phyloP scores from a whole-genome alignment of 148 eudicot species.

The Chenopodium quinoa region DNA sequence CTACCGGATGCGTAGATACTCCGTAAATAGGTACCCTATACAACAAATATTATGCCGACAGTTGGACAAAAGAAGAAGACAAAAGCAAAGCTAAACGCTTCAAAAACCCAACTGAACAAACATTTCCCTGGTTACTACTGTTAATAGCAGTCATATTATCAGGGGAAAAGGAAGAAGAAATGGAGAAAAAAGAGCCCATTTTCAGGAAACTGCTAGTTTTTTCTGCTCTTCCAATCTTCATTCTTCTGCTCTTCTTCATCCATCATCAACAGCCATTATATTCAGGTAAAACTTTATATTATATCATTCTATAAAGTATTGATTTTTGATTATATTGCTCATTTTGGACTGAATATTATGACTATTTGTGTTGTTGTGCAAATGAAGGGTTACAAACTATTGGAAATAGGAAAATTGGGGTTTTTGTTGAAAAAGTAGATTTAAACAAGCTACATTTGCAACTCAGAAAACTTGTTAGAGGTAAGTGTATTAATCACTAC shows the following conservation, averaged over 20 bases:
- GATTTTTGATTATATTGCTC: background rate
- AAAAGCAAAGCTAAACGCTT: conserved; percentile 16
- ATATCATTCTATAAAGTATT: background rate
- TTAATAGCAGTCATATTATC: background rate
- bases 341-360: background rate
- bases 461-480: conserved; percentile 34
- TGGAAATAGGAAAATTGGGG: conserved; percentile 14
- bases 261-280: conserved; percentile 28
- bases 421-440: background rate
- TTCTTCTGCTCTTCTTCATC: conserved; percentile 21
- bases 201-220: conserved; percentile 22
- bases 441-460: conserved; percentile 24
- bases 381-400: conserved; percentile 18
- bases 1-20: too few relatives aligned
- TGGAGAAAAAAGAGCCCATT: conserved; percentile 38
- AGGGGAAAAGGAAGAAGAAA: background rate
- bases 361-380: conserved; percentile 11
- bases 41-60: conserved; percentile 19
- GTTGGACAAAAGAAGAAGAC: background rate
- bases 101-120: background rate
- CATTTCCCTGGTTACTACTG: background rate
- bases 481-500: conserved; percentile 6
- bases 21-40: background rate
- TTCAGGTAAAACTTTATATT: conserved; percentile 16
- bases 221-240: conserved; percentile 26